Percentiles rank a stretch among this genome's conserved stretches.
Evolutionary conservation across 164 flowering plant species (phyloP).

Genomic region (Tetrastigma voinierianum): DNA sequence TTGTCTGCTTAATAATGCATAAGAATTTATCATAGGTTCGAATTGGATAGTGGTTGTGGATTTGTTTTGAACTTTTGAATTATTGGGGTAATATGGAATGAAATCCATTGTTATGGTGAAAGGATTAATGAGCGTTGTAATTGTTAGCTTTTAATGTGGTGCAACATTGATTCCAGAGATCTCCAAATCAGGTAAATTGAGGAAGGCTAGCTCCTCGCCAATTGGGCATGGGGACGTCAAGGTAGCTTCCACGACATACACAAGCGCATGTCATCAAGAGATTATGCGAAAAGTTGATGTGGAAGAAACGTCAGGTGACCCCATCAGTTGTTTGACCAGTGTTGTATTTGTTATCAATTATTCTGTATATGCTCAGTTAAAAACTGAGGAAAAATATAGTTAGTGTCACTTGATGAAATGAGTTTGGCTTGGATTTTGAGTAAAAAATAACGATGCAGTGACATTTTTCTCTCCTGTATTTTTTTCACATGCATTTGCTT

Average conservation of each 20-base stretch:
- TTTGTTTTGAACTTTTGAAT: too few species aligned
- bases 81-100: neutral
- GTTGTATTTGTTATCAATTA: neutral
- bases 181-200: constrained; percentile 2
- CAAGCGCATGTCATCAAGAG: constrained; percentile 50
- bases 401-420: too few species aligned
- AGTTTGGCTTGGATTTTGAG: too few species aligned
- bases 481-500: neutral
- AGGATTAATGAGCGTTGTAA: neutral
- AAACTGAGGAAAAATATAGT: neutral
- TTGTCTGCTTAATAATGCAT: too few species aligned
- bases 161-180: neutral
- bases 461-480: neutral
- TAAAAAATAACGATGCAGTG: neutral
- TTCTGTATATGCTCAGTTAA: neutral
- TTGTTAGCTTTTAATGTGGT: neutral
- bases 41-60: too few species aligned
- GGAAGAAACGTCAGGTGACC: constrained; percentile 50
- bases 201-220: neutral
- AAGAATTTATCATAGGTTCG: too few species aligned
- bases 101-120: too few species aligned
- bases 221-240: constrained; percentile 45
- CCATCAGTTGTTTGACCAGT: neutral
- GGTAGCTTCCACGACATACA: constrained; percentile 44
- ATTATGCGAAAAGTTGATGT: constrained; percentile 22